These are phyloP conservation scores for Podila verticillata DNA, from an alignment of 192 early-diverging fungal species.

Conservation along the genomic window DNA sequence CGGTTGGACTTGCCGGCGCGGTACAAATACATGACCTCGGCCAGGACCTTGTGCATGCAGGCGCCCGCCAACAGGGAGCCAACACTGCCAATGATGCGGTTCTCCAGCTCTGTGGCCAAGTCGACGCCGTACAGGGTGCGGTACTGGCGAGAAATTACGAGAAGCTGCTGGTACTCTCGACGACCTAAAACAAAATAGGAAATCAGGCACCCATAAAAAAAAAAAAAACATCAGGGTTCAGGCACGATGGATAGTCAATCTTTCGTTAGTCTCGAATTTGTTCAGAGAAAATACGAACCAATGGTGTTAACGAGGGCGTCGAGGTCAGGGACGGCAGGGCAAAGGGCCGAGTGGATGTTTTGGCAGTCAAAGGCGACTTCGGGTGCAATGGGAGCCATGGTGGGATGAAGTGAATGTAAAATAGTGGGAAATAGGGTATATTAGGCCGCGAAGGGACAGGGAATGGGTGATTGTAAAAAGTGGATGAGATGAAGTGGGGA, in stretches of 20 bases:
- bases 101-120: slow-evolving; percentile 27
- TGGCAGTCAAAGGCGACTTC: slow-evolving; percentile 31
- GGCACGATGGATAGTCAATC: background rate
- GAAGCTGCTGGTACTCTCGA: slow-evolving; percentile 38
- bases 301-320: slow-evolving; percentile 48
- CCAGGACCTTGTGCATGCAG: slow-evolving; percentile 39
- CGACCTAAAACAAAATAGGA: slow-evolving; percentile 14
- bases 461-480: background rate
- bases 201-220: too few relatives aligned
- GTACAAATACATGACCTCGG: slow-evolving; percentile 28
- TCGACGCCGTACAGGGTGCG: slow-evolving; percentile 18
- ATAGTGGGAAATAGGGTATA: background rate
- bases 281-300: slow-evolving; percentile 4
- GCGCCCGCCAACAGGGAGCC: slow-evolving; percentile 37
- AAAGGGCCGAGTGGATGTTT: slow-evolving; percentile 34
- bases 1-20: slow-evolving; percentile 36
- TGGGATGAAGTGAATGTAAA: background rate
- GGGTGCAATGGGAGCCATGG: slow-evolving; percentile 31
- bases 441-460: background rate
- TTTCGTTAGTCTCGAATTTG: too few relatives aligned
- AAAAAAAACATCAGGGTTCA: background rate
- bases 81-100: slow-evolving; percentile 39
- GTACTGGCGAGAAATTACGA: slow-evolving; percentile 44
- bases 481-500: background rate
- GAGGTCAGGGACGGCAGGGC: slow-evolving; percentile 25